These are phyloP conservation scores for Amphichorda felina DNA, from an alignment of 2,329 filamentous ascomycete species.

Conservation along the genomic window DNA sequence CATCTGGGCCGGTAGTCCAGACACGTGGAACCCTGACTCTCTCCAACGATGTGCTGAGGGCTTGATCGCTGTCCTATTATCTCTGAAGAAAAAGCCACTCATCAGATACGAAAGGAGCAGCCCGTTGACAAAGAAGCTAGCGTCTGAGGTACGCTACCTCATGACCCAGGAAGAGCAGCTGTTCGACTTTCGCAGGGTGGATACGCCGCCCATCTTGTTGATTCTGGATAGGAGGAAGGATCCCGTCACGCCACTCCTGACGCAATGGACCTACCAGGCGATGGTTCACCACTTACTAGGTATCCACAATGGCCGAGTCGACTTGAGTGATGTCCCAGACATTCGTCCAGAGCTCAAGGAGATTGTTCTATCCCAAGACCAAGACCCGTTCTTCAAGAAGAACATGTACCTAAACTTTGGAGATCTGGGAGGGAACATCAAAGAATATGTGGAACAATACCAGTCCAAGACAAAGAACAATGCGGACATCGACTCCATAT, in stretches of 20 bases:
- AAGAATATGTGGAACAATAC: slow-evolving; percentile 97
- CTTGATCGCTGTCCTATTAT: slow-evolving; percentile 69
- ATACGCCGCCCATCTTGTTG: slow-evolving; percentile 86
- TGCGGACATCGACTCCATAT: slow-evolving; percentile 91
- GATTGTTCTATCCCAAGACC: slow-evolving; percentile 90
- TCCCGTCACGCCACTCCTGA: slow-evolving; percentile 84
- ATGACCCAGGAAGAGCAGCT: slow-evolving; percentile 93
- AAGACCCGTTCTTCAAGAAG: slow-evolving; percentile 97
- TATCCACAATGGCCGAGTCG: slow-evolving; percentile 89
- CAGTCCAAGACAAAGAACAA: slow-evolving; percentile 96
- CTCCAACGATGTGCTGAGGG: slow-evolving; percentile 82
- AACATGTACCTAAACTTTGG: slow-evolving; percentile 99
- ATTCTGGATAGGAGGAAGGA: slow-evolving; percentile 88
- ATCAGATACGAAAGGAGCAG: slow-evolving; percentile 92
- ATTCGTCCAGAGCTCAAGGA: slow-evolving; percentile 80
- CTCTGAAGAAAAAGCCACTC: slow-evolving; percentile 91
- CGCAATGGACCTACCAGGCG: slow-evolving; percentile 99
- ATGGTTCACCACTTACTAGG: slow-evolving; percentile 97
- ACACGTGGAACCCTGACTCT: slow-evolving; percentile 84
- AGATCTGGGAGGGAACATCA: slow-evolving; percentile 89
- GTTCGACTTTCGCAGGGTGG: slow-evolving; percentile 90
- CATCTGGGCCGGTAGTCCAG: slow-evolving; percentile 71
- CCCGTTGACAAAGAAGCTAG: slow-evolving; percentile 79
- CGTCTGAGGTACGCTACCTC: slow-evolving; percentile 81
- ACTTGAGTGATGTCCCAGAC: slow-evolving; percentile 73